These are phyloP conservation scores for Globisporangium nodosum DNA, from an alignment of 352 stramenopile genomes.

Conservation along the genomic window DNA sequence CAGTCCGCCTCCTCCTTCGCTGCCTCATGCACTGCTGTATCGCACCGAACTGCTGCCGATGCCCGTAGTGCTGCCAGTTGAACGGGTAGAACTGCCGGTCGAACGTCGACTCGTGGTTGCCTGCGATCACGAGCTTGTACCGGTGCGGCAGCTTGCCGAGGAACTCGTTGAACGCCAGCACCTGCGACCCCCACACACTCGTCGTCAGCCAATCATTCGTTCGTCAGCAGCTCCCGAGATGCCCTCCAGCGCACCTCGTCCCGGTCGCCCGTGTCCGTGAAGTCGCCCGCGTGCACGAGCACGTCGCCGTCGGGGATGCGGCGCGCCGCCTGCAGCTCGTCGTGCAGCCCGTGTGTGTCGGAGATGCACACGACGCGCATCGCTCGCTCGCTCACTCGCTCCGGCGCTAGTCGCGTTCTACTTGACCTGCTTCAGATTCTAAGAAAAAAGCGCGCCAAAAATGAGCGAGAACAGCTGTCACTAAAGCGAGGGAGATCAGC, in stretches of 20 bases:
- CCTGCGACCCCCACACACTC: background rate
- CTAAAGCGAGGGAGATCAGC: too few relatives aligned
- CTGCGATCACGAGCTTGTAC: slow-evolving; percentile 76
- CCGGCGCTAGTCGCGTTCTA: too few relatives aligned
- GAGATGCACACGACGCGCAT: slow-evolving; percentile 41
- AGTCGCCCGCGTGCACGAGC: slow-evolving; percentile 77
- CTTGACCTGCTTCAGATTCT: too few relatives aligned
- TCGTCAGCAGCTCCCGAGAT: background rate
- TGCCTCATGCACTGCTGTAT: background rate
- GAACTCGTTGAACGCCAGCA: slow-evolving; percentile 67
- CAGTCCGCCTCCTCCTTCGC: background rate
- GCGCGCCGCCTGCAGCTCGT: slow-evolving; percentile 33
- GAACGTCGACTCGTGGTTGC: slow-evolving; percentile 84
- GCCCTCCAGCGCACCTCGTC: slow-evolving; percentile 21
- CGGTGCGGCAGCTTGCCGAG: slow-evolving; percentile 57
- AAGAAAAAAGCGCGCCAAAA: too few relatives aligned
- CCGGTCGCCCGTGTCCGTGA: slow-evolving; percentile 50
- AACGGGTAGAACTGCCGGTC: slow-evolving; percentile 59
- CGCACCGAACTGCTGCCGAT: slow-evolving; percentile 48
- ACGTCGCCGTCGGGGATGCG: slow-evolving; percentile 53
- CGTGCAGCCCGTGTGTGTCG: slow-evolving; percentile 41
- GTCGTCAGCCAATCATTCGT: background rate
- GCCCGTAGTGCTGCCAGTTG: slow-evolving; percentile 72
- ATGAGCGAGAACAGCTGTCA: too few relatives aligned
- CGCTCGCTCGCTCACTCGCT: background rate